Evolutionary conservation across 2,329 filamentous ascomycete species (phyloP), one percentile per base, ranked within the genome.

Genomic region (Aureobasidium sp.): DNA sequence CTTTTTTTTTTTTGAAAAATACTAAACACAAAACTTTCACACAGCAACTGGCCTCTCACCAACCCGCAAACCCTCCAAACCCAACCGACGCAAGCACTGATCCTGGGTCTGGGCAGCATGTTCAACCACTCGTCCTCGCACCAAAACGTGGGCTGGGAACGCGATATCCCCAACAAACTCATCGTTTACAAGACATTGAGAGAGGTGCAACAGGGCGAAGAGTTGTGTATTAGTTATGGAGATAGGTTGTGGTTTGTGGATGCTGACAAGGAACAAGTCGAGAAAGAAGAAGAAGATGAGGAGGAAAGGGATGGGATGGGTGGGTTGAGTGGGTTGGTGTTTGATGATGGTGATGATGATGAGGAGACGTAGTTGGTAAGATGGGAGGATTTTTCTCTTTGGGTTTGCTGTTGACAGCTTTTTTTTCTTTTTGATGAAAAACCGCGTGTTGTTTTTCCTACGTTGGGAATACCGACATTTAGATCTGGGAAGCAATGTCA

Each of bases 91-190:
- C 77, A 80, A 65, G 78, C 76, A 8, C 65, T 81, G 2, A 69
- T 80, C 25, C 68, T 80, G 32, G 78, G 78, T 2, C 66, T 81
- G 0, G 79, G 79, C 14, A 75, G 71, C 52, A 78, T 81, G 75
- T 80, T 81, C 67, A 81, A 81, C 55, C 78, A 81, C 58, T 78
- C 76, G 3, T 66, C 64, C 0, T 59, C 66, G 10, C 58, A 70
- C 24, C 78, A 80, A 58, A 81, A 81, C 60, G 74, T 81, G 3
- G 76, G 73, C 3, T 81, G 78, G 78, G 70, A 71, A 57, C 67
- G 77, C 19, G 73, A 80, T 62, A 40, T 76, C 2, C 60, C 67
- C 3, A 68, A 68, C 2, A 61, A 69, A 12, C 58, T 77, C 1
- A 69, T 80, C 16, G 72, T 71, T 0, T 81, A 80, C 57, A 70